phyloP scores from a whole-genome alignment of 129 eudicot genomes.

The Silybum marianum region DNA sequence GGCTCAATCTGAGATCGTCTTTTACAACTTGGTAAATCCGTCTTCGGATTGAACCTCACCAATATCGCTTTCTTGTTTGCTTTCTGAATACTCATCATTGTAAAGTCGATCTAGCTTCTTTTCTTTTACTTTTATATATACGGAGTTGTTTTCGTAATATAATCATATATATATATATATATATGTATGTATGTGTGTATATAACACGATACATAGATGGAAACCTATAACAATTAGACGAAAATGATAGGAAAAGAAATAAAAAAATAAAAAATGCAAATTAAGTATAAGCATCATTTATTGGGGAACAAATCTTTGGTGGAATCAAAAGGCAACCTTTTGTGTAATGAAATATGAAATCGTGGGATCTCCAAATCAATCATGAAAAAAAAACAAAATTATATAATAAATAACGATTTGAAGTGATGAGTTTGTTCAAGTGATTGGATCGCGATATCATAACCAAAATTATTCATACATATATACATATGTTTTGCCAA shows the following conservation, averaged over 20 bases:
- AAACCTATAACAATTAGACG: not conserved
- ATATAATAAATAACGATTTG: not conserved
- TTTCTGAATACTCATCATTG: slow-evolving; percentile 19
- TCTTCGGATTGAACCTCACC: slow-evolving; percentile 99
- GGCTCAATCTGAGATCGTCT: slow-evolving; percentile 98
- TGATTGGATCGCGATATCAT: not conserved
- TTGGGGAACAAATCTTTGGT: slow-evolving; percentile 29
- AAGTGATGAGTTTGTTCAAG: not conserved
- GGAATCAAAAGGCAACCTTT: slow-evolving; percentile 19
- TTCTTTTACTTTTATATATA: not conserved
- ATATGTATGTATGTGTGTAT: not conserved
- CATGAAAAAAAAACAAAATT: slow-evolving; percentile 10
- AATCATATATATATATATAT: not conserved
- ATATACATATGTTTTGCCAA: not conserved
- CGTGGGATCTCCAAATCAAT: slow-evolving; percentile 40
- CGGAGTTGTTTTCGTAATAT: not conserved
- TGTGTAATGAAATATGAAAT: slow-evolving; percentile 25
- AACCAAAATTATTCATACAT: not conserved
- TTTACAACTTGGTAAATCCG: slow-evolving; percentile 78
- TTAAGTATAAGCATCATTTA: not conserved
- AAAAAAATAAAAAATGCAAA: not conserved
- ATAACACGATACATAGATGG: too few relatives aligned
- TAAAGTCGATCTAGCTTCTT: not conserved
- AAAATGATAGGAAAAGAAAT: not conserved
- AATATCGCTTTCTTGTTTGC: slow-evolving; percentile 71